These are phyloP conservation scores for Russula virescens DNA, from an alignment of 768 basidiomycete genomes.

Conservation along the genomic window DNA sequence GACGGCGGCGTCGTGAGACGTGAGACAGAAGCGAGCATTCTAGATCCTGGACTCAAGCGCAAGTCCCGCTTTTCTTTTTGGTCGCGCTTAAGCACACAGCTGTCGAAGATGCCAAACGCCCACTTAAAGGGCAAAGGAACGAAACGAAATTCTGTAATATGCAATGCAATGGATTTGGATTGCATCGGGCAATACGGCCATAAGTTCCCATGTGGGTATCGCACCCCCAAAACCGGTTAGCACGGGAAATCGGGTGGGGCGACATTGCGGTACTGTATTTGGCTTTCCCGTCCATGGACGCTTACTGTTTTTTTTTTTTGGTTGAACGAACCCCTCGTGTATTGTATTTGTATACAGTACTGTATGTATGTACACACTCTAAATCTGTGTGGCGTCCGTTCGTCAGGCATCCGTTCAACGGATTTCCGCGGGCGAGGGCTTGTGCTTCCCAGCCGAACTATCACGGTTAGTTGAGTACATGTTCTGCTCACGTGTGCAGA, in stretches of 20 bases:
- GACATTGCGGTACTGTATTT: background rate
- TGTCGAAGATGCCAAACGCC: background rate
- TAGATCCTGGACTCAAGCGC: no score
- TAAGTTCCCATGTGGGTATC: constrained; percentile 15
- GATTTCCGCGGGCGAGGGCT: constrained; percentile 11
- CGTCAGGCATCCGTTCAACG: constrained; percentile 1
- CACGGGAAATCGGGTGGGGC: constrained; percentile 1
- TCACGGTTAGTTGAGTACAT: constrained; percentile 19
- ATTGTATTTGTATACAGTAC: background rate
- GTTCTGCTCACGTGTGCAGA: constrained; percentile 10
- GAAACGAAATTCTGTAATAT: background rate
- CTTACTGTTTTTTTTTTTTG: background rate
- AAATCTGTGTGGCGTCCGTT: constrained; percentile 11
- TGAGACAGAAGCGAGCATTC: background rate
- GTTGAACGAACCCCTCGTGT: background rate
- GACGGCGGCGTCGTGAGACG: background rate
- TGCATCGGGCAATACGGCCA: background rate
- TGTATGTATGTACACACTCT: background rate
- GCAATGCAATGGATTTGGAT: background rate
- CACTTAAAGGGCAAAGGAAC: background rate
- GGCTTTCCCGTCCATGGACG: constrained; percentile 4
- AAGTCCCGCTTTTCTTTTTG: background rate
- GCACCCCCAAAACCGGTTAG: constrained; percentile 15
- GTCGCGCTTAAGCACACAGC: background rate
- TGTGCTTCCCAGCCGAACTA: constrained; percentile 4